Evolutionary conservation across 2,329 filamentous ascomycete species (phyloP).

Genomic region (Cercospora sp.): DNA sequence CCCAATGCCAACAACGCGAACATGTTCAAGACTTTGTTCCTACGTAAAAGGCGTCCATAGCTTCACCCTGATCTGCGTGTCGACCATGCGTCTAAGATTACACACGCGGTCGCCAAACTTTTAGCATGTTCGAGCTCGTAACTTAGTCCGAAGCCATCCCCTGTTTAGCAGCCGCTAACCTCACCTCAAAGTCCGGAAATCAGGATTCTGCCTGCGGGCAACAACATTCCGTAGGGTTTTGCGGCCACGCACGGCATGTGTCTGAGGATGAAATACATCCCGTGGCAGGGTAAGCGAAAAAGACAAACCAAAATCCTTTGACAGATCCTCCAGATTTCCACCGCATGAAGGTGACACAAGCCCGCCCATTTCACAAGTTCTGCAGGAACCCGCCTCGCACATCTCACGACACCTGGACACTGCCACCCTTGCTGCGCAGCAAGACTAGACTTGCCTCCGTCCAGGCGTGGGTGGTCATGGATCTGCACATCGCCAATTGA

Average conservation of each 20-base stretch:
- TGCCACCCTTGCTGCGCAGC: conserved; percentile 2
- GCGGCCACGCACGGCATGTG: background rate
- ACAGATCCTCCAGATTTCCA: conserved; percentile 8
- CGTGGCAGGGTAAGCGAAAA: conserved; percentile 1
- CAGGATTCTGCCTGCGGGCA: conserved; percentile 2
- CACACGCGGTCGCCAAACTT: conserved; percentile 2
- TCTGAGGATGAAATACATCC: background rate
- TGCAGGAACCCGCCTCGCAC: background rate
- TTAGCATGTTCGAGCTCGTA: conserved; percentile 7
- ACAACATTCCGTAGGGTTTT: conserved; percentile 3
- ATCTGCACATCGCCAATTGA: conserved; percentile 10
- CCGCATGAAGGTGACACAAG: background rate
- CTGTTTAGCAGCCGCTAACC: conserved; percentile 1
- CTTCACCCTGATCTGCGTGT: conserved; percentile 8
- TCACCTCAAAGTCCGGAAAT: conserved; percentile 4
- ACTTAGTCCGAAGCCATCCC: conserved; percentile 3
- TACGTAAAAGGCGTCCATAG: background rate
- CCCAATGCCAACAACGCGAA: background rate
- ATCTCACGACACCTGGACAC: background rate
- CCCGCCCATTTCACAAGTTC: background rate
- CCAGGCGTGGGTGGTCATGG: conserved; percentile 8
- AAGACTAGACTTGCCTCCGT: conserved; percentile 9
- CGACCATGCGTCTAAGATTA: conserved; percentile 6
- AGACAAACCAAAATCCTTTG: conserved; percentile 4
- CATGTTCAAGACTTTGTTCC: background rate